Conservation (phyloP, 1,284 basidiomycete genomes). For the Fomitopsis pinicola region DNA sequence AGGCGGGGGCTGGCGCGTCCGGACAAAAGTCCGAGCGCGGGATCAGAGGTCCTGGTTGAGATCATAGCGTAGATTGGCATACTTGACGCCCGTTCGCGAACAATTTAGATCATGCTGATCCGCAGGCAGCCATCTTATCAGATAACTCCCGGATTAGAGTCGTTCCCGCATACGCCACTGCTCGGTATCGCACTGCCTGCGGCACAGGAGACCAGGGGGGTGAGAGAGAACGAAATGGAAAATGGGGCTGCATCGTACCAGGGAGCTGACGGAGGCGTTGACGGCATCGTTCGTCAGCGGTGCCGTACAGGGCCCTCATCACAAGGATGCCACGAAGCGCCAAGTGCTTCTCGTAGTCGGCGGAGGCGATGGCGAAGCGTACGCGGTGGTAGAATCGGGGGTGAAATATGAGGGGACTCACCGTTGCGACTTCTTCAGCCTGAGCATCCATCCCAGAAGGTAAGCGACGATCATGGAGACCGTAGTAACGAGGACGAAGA, state of each 20-base stretch:
- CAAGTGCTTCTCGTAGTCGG: background rate
- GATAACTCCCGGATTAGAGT: background rate
- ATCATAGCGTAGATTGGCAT: no score
- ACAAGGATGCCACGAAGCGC: background rate
- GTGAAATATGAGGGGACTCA: constrained; percentile 22
- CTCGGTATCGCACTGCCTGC: background rate
- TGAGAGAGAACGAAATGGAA: background rate
- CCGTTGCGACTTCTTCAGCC: constrained; percentile 62
- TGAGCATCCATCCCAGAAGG: constrained; percentile 44
- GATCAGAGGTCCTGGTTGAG: no score
- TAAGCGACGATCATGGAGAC: constrained; percentile 58
- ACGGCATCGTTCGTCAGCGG: no score
- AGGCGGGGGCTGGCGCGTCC: no score
- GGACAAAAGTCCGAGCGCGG: no score
- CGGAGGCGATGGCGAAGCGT: background rate
- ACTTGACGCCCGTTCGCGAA: background rate
- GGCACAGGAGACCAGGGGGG: background rate
- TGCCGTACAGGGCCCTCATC: no score
- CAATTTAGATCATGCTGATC: background rate
- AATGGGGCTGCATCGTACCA: background rate
- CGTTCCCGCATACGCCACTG: background rate
- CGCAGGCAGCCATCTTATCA: background rate
- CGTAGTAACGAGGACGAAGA: constrained; percentile 69
- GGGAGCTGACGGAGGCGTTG: background rate
- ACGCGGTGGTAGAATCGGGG: no score